Conservation (phyloP, 2,329 filamentous ascomycete genomes). For the Aspergillus proliferans region DNA sequence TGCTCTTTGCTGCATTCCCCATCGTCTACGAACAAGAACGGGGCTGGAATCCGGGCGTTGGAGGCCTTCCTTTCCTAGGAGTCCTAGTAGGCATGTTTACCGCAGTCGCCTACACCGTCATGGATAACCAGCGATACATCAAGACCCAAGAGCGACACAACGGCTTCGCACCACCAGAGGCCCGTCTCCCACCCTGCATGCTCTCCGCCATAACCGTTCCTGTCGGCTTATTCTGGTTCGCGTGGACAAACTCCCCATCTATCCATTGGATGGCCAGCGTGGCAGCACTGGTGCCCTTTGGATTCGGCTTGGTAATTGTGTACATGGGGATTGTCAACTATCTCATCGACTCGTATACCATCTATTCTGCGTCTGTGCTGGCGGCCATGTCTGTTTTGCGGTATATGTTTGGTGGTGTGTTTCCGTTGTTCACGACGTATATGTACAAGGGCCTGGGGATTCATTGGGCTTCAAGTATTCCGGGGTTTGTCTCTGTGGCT, state of each 20-base stretch:
- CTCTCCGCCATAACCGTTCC: slow-evolving; percentile 9
- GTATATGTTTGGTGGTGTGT: slow-evolving; percentile 34
- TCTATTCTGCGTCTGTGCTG: slow-evolving; percentile 11
- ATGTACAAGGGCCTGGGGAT: slow-evolving; percentile 35
- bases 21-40: slow-evolving; percentile 40
- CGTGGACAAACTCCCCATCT: slow-evolving; percentile 11
- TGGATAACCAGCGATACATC: slow-evolving; percentile 21
- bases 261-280: slow-evolving; percentile 11
- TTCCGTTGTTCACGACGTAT: slow-evolving; percentile 35
- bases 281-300: slow-evolving; percentile 9
- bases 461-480: slow-evolving; percentile 37
- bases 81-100: slow-evolving; percentile 31
- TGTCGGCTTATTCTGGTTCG: slow-evolving; percentile 13
- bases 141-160: slow-evolving; percentile 2
- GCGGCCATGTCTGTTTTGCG: slow-evolving; percentile 16
- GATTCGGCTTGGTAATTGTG: slow-evolving; percentile 15
- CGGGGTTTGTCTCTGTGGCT: slow-evolving; percentile 15
- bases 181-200: slow-evolving; percentile 11
- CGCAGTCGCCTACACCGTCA: slow-evolving; percentile 31
- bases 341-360: slow-evolving; percentile 12
- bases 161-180: slow-evolving; percentile 11
- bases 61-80: slow-evolving; percentile 40
- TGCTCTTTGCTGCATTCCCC: slow-evolving; percentile 45
- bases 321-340: slow-evolving; percentile 13
- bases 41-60: slow-evolving; percentile 37